A percentile compares a stretch with the other conserved stretches of the same genome.
phyloP scores from a whole-genome alignment of 371 early-diverging fungal genomes.

The Sporodiniella umbellata region DNA sequence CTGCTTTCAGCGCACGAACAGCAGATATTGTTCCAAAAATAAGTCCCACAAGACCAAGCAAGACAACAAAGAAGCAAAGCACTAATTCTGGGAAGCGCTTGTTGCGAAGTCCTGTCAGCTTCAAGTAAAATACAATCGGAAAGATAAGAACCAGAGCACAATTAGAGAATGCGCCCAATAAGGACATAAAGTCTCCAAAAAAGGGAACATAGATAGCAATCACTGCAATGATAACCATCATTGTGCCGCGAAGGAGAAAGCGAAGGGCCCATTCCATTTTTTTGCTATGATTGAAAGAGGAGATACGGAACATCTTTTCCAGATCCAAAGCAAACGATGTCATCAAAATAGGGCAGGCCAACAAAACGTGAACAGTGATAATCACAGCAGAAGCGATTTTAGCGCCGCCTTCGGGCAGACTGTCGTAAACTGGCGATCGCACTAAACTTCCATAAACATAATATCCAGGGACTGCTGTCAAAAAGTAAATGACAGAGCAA shows the following conservation, averaged over 20 bases:
- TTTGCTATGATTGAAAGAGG: constrained; percentile 25
- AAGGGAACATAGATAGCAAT: constrained; percentile 64
- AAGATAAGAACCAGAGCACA: constrained; percentile 66
- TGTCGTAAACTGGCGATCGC: constrained; percentile 71
- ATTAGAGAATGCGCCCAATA: constrained; percentile 69
- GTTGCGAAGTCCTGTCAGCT: constrained; percentile 50
- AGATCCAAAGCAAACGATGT: constrained; percentile 78
- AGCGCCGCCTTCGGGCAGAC: constrained; percentile 59
- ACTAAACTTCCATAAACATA: constrained; percentile 72
- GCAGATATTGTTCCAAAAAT: constrained; percentile 62
- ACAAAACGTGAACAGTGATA: constrained; percentile 77
- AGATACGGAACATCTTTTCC: constrained; percentile 50
- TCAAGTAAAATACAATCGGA: constrained; percentile 65
- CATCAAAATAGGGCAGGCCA: constrained; percentile 80
- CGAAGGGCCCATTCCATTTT: constrained; percentile 41
- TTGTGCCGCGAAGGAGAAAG: constrained; percentile 35
- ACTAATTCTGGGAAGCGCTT: constrained; percentile 35
- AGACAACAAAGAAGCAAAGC: constrained; percentile 46
- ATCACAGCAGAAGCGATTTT: constrained; percentile 68
- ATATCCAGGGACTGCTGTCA: constrained; percentile 78
- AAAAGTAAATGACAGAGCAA: constrained; percentile 70
- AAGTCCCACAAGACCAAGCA: constrained; percentile 56
- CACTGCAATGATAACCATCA: constrained; percentile 39
- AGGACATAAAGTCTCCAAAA: constrained; percentile 71
- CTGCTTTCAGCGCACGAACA: constrained; percentile 44